Conservation (phyloP, 2,329 filamentous ascomycete species). For the Emmonsia crescens region DNA sequence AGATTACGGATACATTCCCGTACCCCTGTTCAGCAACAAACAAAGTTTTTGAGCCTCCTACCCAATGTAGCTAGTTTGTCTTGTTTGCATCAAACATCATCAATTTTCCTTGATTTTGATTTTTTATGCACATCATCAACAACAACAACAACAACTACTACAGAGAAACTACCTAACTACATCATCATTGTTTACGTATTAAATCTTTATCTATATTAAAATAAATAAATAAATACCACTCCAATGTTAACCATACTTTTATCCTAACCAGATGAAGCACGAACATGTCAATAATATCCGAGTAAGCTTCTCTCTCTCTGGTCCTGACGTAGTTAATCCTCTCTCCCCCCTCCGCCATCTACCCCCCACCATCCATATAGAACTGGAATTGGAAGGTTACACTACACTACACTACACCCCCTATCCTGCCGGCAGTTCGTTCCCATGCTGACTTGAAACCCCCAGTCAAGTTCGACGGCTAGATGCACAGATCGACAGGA, state of each 20-base stretch:
- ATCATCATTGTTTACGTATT: too few species aligned
- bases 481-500: slow-evolving; percentile 47
- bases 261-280: background rate
- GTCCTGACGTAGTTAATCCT: background rate
- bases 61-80: background rate
- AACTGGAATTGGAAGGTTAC: background rate
- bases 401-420: background rate
- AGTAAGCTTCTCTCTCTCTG: background rate
- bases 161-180: too few species aligned
- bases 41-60: background rate
- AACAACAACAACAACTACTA: too few species aligned
- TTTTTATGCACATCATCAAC: too few species aligned
- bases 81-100: background rate
- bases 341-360: background rate
- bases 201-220: background rate
- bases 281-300: slow-evolving; percentile 3
- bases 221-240: background rate
- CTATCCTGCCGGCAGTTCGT: background rate
- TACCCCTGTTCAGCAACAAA: too few species aligned
- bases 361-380: background rate
- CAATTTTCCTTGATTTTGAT: background rate
- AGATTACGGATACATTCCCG: too few species aligned
- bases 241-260: background rate
- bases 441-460: background rate
- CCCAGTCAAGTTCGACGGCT: slow-evolving; percentile 45